A percentile compares a stretch with the other conserved stretches of the same genome.
phyloP scores from a whole-genome alignment of 768 basidiomycete genomes.

The Tricholoma hemisulphureum region DNA sequence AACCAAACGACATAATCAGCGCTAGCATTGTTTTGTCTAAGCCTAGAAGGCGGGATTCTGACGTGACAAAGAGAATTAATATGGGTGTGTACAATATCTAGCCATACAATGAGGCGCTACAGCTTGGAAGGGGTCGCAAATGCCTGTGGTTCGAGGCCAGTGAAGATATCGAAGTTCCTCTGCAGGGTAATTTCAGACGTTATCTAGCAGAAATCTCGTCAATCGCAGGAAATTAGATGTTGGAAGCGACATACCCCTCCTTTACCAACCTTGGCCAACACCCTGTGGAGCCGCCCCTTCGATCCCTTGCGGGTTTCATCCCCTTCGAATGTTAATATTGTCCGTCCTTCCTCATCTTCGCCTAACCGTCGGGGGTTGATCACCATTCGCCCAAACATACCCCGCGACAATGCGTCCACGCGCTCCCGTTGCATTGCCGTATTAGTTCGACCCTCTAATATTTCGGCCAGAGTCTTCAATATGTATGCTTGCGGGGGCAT shows the following conservation, averaged over 20 bases:
- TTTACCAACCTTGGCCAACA: constrained; percentile 44
- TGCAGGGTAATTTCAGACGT: constrained; percentile 50
- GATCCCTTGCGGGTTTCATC: constrained; percentile 66
- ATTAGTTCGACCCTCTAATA: constrained; percentile 43
- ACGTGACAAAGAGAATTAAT: background rate
- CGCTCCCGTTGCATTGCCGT: constrained; percentile 45
- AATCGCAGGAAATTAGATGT: background rate
- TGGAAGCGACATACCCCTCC: constrained; percentile 45
- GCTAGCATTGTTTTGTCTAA: background rate
- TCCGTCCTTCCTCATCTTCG: constrained; percentile 43
- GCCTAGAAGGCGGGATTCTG: background rate
- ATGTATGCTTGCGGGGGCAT: constrained; percentile 80
- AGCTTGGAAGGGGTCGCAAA: constrained; percentile 30
- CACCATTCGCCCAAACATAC: constrained; percentile 60
- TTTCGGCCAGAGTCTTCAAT: constrained; percentile 54
- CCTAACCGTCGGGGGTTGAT: constrained; percentile 48
- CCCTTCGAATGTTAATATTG: constrained; percentile 62
- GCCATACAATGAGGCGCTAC: constrained; percentile 11
- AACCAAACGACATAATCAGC: background rate
- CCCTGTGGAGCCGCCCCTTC: constrained; percentile 59
- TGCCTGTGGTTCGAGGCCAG: constrained; percentile 42
- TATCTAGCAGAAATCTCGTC: constrained; percentile 32
- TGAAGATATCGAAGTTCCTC: constrained; percentile 67
- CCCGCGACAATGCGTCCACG: constrained; percentile 46
- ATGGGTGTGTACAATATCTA: too few relatives aligned